A percentile compares a stretch with the other conserved stretches of the same genome.
Conservation (phyloP, 225 moss, liverwort and hornwort genomes). For the Polytrichum formosum region DNA sequence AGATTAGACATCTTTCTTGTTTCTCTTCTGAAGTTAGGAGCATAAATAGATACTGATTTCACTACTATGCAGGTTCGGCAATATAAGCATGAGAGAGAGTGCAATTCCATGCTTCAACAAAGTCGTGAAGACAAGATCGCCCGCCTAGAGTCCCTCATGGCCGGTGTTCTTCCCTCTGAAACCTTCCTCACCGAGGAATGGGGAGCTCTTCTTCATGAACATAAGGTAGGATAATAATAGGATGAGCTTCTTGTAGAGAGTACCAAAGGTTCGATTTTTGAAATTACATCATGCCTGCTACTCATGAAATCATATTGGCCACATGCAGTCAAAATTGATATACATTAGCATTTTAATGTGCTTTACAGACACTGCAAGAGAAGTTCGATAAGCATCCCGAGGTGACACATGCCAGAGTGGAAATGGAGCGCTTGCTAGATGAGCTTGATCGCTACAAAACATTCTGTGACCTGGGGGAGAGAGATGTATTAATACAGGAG, state of each 20-base stretch:
- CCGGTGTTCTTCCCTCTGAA: slow-evolving; percentile 74
- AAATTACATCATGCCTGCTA: too few species aligned
- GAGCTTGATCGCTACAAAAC: slow-evolving; percentile 84
- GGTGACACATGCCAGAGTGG: slow-evolving; percentile 85
- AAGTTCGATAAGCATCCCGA: slow-evolving; percentile 97
- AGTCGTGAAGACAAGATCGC: slow-evolving; percentile 92
- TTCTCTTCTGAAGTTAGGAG: background rate
- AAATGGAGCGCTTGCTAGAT: slow-evolving; percentile 82
- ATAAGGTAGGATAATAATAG: slow-evolving; percentile 49
- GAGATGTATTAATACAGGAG: slow-evolving; percentile 81
- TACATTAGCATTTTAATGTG: background rate
- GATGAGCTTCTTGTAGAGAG: too few species aligned
- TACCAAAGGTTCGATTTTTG: too few species aligned
- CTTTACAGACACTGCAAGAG: slow-evolving; percentile 74
- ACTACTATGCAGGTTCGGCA: slow-evolving; percentile 63
- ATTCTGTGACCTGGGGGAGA: slow-evolving; percentile 82
- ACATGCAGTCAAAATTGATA: too few species aligned
- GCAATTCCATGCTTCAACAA: slow-evolving; percentile 83
- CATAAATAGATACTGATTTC: background rate
- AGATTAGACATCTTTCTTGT: too few species aligned
- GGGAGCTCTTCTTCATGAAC: slow-evolving; percentile 77
- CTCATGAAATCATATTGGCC: too few species aligned
- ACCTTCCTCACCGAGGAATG: slow-evolving; percentile 84
- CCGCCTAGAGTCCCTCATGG: slow-evolving; percentile 83
- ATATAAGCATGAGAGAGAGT: slow-evolving; percentile 97